These are phyloP conservation scores for Calamus simplicifolius DNA, from an alignment of 176 grass and related monocot genomes.

Conservation along the genomic window DNA sequence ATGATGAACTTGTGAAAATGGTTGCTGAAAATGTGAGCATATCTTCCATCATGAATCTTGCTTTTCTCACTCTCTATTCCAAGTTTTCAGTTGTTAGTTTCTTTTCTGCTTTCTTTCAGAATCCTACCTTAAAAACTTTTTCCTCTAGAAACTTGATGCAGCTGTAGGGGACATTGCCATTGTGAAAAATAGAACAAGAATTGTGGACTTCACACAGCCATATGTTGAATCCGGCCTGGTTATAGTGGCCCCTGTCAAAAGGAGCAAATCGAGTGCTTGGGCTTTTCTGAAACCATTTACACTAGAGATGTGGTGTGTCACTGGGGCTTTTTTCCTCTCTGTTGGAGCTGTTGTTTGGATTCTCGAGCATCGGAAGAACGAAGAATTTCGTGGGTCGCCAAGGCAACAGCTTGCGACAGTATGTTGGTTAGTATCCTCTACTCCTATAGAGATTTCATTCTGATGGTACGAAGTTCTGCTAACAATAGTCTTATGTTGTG, in stretches of 20 bases:
- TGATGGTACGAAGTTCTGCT: too few species aligned
- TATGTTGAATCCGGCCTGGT: constrained; percentile 15
- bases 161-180: constrained; percentile 17
- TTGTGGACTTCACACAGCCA: constrained; percentile 18
- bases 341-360: constrained; percentile 16
- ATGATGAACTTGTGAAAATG: constrained; percentile 10
- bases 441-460: background rate
- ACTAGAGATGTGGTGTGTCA: constrained; percentile 17
- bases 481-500: too few species aligned
- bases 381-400: constrained; percentile 9
- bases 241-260: constrained; percentile 17
- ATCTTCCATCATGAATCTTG: background rate
- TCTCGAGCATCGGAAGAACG: constrained; percentile 15
- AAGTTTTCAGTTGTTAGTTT: background rate
- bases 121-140: background rate
- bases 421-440: constrained; percentile 9
- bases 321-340: constrained; percentile 7
- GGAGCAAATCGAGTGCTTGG: constrained; percentile 6
- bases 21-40: constrained; percentile 6
- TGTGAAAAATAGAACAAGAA: constrained; percentile 13
- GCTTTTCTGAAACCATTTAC: constrained; percentile 19
- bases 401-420: constrained; percentile 13
- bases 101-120: background rate
- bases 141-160: constrained; percentile 15
- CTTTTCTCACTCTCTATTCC: background rate